Base-by-base conservation (phyloP, 495 filamentous ascomycete species). In the Penicillium taxi region DNA sequence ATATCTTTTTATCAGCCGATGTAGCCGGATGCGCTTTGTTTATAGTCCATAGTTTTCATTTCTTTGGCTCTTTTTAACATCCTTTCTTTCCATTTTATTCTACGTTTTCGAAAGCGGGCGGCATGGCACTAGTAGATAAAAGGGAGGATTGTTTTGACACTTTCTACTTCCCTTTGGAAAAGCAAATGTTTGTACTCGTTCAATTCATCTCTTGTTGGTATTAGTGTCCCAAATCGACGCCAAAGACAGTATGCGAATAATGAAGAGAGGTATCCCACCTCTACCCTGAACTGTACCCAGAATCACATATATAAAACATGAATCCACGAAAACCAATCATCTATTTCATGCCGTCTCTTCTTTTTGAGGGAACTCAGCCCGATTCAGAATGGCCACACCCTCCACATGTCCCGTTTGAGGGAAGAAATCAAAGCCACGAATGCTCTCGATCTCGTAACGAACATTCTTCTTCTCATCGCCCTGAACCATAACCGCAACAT, bases 321-420 rank as follows among this genome's bases (percentile, higher is more conserved):
- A n/a, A n/a, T n/a, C n/a, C n/a, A n/a, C n/a, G n/a, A 33, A 9
- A 33, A 33, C 15, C 12, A 15, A 25, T n/a, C 4, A 5, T 15
- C 23, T 15, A 18, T 26, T 9, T 27, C 20, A 25, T 38, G 35
- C 26, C 9, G 35, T 22, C 26, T 28, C 26, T 14, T 47, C 39
- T 39, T 42, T 42, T 16, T n/a, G n/a, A 26, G 47, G 50, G 26
- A 50, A 49, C 11, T 37, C 31, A 26, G 50, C 52, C 24, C 56
- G 58, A 46, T 69, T 70, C 46, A 96, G 58, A 18, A 96, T 77
- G 22, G 84, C 91, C 37, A 96, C 87, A 26, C 91, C 84, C 59
- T 98, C 91, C 0, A 96, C 91, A 72, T 98, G 91, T 5, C 86
- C 79, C 16, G 91, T 96, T 71, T 96, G 91, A 29, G 91, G 91